Evolutionary conservation across 2,329 filamentous ascomycete genomes (phyloP).

Genomic region (Akanthomyces lecanii): DNA sequence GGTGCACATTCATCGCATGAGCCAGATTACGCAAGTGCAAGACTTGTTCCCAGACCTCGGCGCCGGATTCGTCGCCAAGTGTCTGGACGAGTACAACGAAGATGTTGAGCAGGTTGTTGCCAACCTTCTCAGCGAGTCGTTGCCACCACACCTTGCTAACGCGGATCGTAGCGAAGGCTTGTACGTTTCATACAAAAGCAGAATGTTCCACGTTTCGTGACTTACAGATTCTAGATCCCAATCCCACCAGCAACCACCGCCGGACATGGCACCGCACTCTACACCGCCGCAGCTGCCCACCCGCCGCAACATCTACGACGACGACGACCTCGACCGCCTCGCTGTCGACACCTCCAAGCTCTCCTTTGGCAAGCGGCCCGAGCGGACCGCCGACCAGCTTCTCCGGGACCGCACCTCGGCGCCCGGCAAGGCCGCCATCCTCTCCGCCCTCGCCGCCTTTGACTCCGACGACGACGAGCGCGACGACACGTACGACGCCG

Average conservation of each 20-base stretch:
- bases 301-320: slow-evolving; percentile 72
- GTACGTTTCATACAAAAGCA: slow-evolving; percentile 35
- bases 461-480: slow-evolving; percentile 94
- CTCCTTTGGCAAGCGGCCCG: slow-evolving; percentile 70
- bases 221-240: slow-evolving; percentile 24
- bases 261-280: slow-evolving; percentile 52
- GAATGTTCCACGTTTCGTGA: slow-evolving; percentile 15
- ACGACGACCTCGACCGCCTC: slow-evolving; percentile 74
- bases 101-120: slow-evolving; percentile 75
- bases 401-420: slow-evolving; percentile 61
- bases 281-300: slow-evolving; percentile 54
- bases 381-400: slow-evolving; percentile 66
- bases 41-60: slow-evolving; percentile 89
- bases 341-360: slow-evolving; percentile 62
- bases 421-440: slow-evolving; percentile 77
- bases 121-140: slow-evolving; percentile 72
- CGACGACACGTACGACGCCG: slow-evolving; percentile 93
- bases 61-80: slow-evolving; percentile 71
- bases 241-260: slow-evolving; percentile 23
- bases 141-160: slow-evolving; percentile 63
- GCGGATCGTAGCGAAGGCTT: slow-evolving; percentile 63
- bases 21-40: slow-evolving; percentile 82
- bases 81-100: slow-evolving; percentile 75
- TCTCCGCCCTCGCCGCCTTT: slow-evolving; percentile 82
- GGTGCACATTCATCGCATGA: slow-evolving; percentile 76